These are phyloP conservation scores for Simplicillium aogashimaense DNA, from an alignment of 2,329 filamentous ascomycete genomes.

Conservation along the genomic window DNA sequence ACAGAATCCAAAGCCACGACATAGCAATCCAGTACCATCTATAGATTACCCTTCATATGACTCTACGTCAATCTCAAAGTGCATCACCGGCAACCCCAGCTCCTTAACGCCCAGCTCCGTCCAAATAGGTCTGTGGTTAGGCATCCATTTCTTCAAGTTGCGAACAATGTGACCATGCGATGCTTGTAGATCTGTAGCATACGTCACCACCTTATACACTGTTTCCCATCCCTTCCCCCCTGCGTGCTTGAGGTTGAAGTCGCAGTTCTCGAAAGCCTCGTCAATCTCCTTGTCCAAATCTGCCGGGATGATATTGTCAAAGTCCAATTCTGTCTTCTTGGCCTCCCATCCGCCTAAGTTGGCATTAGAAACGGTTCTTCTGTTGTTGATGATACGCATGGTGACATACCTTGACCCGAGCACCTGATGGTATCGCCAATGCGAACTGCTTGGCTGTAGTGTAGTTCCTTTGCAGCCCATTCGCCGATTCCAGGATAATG, in stretches of 20 bases:
- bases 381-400: no score
- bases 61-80: conserved; percentile 48
- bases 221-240: conserved; percentile 48
- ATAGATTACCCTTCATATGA: conserved; percentile 14
- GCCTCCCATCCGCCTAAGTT: conserved; percentile 22
- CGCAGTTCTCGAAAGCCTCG: conserved; percentile 46
- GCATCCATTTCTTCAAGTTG: conserved; percentile 39
- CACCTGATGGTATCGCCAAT: conserved; percentile 36
- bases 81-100: conserved; percentile 40
- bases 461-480: conserved; percentile 16
- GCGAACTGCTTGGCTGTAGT: conserved; percentile 37
- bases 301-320: conserved; percentile 11
- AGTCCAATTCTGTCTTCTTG: conserved; percentile 13
- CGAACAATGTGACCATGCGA: conserved; percentile 29
- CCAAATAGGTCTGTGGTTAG: conserved; percentile 41
- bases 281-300: conserved; percentile 36
- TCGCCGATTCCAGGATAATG: conserved; percentile 21
- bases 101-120: conserved; percentile 40
- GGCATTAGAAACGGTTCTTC: background rate
- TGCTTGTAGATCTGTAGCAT: conserved; percentile 29
- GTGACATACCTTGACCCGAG: conserved; percentile 32
- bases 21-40: no score
- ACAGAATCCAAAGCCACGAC: no score
- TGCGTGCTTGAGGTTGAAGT: conserved; percentile 36
- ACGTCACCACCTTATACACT: conserved; percentile 35